A percentile compares a stretch with the other conserved stretches of the same genome.
Evolutionary conservation across 2,329 filamentous ascomycete genomes (phyloP).

Genomic region (Fusarium tanahbumbuense): DNA sequence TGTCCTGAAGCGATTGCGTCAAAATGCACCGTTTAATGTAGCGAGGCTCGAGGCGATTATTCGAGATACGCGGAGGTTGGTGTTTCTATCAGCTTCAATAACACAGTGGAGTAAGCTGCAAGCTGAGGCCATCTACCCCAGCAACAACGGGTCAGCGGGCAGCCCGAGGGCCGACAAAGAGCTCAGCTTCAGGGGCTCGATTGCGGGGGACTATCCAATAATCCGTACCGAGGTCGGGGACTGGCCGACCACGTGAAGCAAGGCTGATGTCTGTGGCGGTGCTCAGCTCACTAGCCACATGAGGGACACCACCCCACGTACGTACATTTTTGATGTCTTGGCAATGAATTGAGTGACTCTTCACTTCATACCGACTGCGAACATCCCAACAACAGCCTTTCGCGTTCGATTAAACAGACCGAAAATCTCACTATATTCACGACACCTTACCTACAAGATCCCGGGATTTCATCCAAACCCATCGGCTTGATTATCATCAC

Average conservation of each 20-base stretch:
- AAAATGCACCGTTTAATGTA: constrained; percentile 24
- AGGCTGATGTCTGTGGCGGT: constrained; percentile 24
- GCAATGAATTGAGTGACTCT: constrained; percentile 46
- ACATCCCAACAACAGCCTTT: constrained; percentile 30
- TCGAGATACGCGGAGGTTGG: constrained; percentile 47
- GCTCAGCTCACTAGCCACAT: constrained; percentile 36
- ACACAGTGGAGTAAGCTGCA: constrained; percentile 39
- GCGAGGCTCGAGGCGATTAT: constrained; percentile 37
- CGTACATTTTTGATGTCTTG: constrained; percentile 45
- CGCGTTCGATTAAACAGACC: constrained; percentile 5
- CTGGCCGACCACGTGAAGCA: constrained; percentile 39
- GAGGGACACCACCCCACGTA: constrained; percentile 41
- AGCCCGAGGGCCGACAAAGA: constrained; percentile 44
- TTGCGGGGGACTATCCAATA: constrained; percentile 44
- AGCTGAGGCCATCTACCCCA: constrained; percentile 45
- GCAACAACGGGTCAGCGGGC: constrained; percentile 42
- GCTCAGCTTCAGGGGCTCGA: constrained; percentile 43
- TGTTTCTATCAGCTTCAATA: constrained; percentile 46
- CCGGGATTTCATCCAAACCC: not conserved
- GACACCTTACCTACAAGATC: not conserved
- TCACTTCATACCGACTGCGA: constrained; percentile 39
- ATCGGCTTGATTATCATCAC: not conserved
- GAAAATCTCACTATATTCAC: not conserved
- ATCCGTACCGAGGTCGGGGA: constrained; percentile 44
- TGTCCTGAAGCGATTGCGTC: constrained; percentile 19